These are phyloP conservation scores for Aureobasidium sp. DNA, from an alignment of 2,329 filamentous ascomycete species.

Conservation along the genomic window DNA sequence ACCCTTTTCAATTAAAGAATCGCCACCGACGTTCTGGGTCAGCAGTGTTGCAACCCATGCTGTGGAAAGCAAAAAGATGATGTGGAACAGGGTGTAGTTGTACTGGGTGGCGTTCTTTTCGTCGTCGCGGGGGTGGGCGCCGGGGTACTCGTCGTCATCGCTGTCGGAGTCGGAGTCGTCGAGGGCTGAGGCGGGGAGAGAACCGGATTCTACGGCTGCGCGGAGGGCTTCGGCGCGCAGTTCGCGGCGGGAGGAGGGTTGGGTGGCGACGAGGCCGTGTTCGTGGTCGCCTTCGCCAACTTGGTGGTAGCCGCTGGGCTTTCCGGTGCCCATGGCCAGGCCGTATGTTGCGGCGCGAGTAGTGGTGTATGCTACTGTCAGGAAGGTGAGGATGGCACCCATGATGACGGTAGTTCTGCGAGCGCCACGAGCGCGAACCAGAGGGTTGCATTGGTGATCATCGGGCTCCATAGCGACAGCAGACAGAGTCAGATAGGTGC, in stretches of 20 bases:
- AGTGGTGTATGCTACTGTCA: conserved; percentile 95
- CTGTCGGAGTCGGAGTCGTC: conserved; percentile 60
- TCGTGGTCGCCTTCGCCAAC: conserved; percentile 64
- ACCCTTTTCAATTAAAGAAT: conserved; percentile 48
- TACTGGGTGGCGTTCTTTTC: conserved; percentile 87
- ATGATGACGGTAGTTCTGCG: conserved; percentile 85
- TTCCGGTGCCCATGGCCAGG: conserved; percentile 60
- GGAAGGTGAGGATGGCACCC: conserved; percentile 90
- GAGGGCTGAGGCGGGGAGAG: conserved; percentile 81
- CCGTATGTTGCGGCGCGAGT: conserved; percentile 91
- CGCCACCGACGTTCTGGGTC: conserved; percentile 66
- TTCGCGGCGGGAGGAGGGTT: conserved; percentile 70
- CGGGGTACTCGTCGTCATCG: conserved; percentile 48
- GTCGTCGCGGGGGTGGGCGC: conserved; percentile 66
- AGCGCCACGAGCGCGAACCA: conserved; percentile 76
- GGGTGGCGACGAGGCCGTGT: conserved; percentile 79
- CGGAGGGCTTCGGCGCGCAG: conserved; percentile 91
- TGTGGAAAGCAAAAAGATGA: conserved; percentile 95
- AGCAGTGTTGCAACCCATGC: conserved; percentile 92
- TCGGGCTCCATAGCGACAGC: conserved; percentile 98
- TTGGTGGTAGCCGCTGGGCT: conserved; percentile 43
- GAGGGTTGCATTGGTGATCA: conserved; percentile 86
- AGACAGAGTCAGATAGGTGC: conserved; percentile 96
- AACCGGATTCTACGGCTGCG: conserved; percentile 85
- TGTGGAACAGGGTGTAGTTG: conserved; percentile 90